Conservation (phyloP, 495 filamentous ascomycete species). For the Penicillium silybi region DNA sequence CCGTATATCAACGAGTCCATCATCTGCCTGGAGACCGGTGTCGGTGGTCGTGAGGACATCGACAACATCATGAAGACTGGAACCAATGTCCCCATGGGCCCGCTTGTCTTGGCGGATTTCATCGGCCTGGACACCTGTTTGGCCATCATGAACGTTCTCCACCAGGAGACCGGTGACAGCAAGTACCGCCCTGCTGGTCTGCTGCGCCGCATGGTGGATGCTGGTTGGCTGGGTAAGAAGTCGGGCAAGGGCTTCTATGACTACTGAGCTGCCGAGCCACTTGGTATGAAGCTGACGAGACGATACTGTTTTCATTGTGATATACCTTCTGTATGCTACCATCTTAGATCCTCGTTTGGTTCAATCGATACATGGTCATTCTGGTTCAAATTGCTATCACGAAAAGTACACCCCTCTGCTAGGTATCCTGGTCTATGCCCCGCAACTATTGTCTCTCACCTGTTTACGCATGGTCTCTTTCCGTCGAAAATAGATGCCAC, state of each 20-base stretch:
- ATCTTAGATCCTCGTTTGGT: constrained; percentile 13
- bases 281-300: constrained; percentile 3
- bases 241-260: constrained; percentile 95
- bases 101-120: constrained; percentile 90
- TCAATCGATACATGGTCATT: constrained; percentile 4
- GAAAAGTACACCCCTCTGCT: no score
- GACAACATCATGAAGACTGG: constrained; percentile 99
- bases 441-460: neutral
- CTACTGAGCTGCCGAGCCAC: constrained; percentile 44
- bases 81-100: constrained; percentile 98
- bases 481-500: neutral
- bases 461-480: neutral
- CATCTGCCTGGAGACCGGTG: constrained; percentile 91
- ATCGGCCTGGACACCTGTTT: constrained; percentile 96
- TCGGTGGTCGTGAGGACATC: constrained; percentile 84
- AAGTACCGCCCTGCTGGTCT: constrained; percentile 90
- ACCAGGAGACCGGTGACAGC: constrained; percentile 86
- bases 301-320: constrained; percentile 6
- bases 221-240: constrained; percentile 98
- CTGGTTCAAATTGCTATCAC: neutral
- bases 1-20: constrained; percentile 99
- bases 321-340: constrained; percentile 20
- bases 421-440: neutral
- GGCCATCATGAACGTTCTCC: constrained; percentile 94
- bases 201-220: constrained; percentile 92